phyloP scores from a whole-genome alignment of 192 early-diverging fungal species.

The Linnemannia zychae region DNA sequence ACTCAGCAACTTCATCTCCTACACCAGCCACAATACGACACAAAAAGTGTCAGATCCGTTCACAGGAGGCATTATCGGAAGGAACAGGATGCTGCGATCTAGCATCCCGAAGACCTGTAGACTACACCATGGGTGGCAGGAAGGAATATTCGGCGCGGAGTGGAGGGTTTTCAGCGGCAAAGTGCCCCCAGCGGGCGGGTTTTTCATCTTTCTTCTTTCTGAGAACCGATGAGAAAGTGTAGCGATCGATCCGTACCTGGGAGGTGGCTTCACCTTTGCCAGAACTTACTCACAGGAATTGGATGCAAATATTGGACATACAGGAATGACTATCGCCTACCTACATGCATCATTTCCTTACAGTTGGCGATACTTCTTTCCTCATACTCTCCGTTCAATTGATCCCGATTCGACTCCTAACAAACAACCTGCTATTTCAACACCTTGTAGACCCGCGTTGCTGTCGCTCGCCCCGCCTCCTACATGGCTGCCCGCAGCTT shows the following conservation, averaged over 20 bases:
- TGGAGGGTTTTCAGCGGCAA: background rate
- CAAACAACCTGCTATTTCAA: background rate
- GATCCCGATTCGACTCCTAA: background rate
- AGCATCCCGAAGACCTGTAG: background rate
- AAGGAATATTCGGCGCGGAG: background rate
- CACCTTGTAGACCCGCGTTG: slow-evolving; percentile 39
- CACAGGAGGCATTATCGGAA: background rate
- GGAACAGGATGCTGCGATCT: background rate
- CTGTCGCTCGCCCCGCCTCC: slow-evolving; percentile 60
- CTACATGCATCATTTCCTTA: background rate
- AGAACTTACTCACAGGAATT: background rate
- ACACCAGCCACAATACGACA: background rate
- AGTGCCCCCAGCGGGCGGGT: background rate
- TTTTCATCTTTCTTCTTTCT: background rate
- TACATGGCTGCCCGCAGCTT: slow-evolving; percentile 68
- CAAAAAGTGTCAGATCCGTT: background rate
- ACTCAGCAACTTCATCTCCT: background rate
- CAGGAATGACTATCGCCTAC: background rate
- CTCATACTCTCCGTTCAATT: background rate
- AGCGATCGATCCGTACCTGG: background rate
- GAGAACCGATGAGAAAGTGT: background rate
- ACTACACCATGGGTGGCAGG: background rate
- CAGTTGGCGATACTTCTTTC: background rate
- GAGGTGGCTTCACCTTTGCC: background rate
- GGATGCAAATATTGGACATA: background rate